Evolutionary conservation across 2,329 filamentous ascomycete genomes (phyloP).

Genomic region (Alternaria sp.): DNA sequence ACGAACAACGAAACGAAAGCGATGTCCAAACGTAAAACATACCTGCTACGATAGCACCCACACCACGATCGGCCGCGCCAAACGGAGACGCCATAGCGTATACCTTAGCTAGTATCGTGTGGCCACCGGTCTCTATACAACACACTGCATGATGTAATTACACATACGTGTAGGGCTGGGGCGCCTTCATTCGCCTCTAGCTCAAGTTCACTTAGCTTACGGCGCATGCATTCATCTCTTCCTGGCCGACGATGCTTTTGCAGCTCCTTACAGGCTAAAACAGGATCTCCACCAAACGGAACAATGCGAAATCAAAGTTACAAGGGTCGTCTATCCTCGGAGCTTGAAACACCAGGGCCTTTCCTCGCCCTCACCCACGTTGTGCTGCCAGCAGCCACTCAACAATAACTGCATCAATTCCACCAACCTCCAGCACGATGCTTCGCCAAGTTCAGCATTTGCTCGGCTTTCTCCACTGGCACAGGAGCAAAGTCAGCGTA

Average conservation of each 20-base stretch:
- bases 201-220: neutral
- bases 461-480: constrained; percentile 16
- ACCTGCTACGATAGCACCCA: neutral
- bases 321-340: neutral
- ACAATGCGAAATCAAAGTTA: neutral
- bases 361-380: neutral
- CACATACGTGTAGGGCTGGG: neutral
- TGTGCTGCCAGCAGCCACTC: neutral
- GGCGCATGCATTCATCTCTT: neutral
- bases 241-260: neutral
- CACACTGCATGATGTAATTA: neutral
- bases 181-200: neutral
- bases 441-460: constrained; percentile 13
- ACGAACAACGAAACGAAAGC: neutral
- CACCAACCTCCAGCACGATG: neutral
- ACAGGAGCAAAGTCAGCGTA: neutral
- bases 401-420: neutral
- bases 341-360: neutral
- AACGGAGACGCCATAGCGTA: neutral
- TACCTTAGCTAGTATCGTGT: neutral
- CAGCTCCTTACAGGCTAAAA: neutral
- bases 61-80: neutral
- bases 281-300: neutral
- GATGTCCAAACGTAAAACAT: neutral
- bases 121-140: neutral